Percentiles rank a stretch among this genome's conserved stretches.
Evolutionary conservation across 2,329 filamentous ascomycete genomes (phyloP).

Genomic region (Venturia oleaginea): DNA sequence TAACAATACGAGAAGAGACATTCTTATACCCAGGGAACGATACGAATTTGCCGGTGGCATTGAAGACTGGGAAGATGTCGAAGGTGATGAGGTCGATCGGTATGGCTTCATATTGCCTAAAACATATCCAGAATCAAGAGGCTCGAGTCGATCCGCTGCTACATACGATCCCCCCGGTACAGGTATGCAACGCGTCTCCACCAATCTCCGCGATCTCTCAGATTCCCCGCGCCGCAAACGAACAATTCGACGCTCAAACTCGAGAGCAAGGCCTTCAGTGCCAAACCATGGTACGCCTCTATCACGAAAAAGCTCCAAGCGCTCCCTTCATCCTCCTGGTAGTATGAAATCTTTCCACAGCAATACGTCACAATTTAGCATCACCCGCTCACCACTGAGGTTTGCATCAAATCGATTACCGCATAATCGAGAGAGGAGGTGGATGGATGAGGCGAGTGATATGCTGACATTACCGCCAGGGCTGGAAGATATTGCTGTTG

Average conservation of each 20-base stretch:
- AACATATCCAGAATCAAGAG: constrained; percentile 25
- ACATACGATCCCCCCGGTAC: constrained; percentile 21
- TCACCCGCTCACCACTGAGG: constrained; percentile 36
- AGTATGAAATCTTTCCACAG: constrained; percentile 29
- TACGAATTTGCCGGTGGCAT: constrained; percentile 53
- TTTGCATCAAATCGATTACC: constrained; percentile 44
- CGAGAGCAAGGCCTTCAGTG: constrained; percentile 35
- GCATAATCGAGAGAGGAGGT: constrained; percentile 36
- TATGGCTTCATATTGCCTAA: constrained; percentile 53
- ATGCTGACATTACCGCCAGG: constrained; percentile 54
- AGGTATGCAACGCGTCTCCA: constrained; percentile 49
- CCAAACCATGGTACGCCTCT: constrained; percentile 16
- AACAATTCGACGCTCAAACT: constrained; percentile 41
- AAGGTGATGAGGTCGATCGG: constrained; percentile 50
- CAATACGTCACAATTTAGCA: constrained; percentile 31
- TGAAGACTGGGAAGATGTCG: constrained; percentile 55
- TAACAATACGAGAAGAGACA: constrained; percentile 20
- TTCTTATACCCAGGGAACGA: constrained; percentile 39
- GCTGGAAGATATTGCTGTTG: constrained; percentile 34
- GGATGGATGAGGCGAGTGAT: constrained; percentile 52
- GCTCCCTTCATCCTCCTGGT: constrained; percentile 33
- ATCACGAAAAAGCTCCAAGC: background rate
- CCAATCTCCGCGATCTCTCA: constrained; percentile 47
- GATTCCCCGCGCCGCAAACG: constrained; percentile 46
- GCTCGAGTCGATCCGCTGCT: constrained; percentile 18